Evolutionary conservation across 1,284 basidiomycete genomes (phyloP).

Genomic region (Earliella scabrosa): DNA sequence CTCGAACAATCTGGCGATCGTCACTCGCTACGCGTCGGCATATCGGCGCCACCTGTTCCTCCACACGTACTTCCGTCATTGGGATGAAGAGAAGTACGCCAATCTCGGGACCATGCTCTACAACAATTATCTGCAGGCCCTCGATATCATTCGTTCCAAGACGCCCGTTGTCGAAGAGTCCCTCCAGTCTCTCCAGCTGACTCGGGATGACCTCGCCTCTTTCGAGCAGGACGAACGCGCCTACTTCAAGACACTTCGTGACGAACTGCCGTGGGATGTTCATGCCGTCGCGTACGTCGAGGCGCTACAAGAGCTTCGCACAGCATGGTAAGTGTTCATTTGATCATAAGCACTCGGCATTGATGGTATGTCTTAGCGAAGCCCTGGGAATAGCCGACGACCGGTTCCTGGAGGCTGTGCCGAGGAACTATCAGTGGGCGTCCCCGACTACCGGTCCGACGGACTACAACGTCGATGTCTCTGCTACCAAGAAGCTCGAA

Average conservation of each 20-base stretch:
- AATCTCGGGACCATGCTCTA: conserved; percentile 30
- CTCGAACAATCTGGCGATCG: conserved; percentile 33
- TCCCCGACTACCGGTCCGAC: neutral
- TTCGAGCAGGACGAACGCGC: conserved; percentile 5
- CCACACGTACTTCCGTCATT: conserved; percentile 29
- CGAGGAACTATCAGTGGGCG: neutral
- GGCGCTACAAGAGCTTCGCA: conserved; percentile 9
- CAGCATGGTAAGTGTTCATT: neutral
- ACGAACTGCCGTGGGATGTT: conserved; percentile 23
- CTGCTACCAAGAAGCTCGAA: neutral
- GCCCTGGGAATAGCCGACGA: neutral
- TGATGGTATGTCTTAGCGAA: neutral
- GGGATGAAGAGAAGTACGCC: conserved; percentile 35
- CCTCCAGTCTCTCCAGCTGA: conserved; percentile 10
- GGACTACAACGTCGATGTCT: neutral
- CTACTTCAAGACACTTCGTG: conserved; percentile 23
- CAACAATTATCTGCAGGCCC: conserved; percentile 33
- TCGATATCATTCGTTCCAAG: conserved; percentile 24
- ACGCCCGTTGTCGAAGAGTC: neutral
- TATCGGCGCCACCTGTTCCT: conserved; percentile 32
- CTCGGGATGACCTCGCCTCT: neutral
- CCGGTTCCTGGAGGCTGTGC: neutral
- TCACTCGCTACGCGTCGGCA: conserved; percentile 32
- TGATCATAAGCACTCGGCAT: conserved; percentile 12
- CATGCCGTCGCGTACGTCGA: conserved; percentile 27